A percentile compares a stretch with the other conserved stretches of the same genome.
phyloP scores from a whole-genome alignment of 441 rosid species.

The Jatropha multifida region DNA sequence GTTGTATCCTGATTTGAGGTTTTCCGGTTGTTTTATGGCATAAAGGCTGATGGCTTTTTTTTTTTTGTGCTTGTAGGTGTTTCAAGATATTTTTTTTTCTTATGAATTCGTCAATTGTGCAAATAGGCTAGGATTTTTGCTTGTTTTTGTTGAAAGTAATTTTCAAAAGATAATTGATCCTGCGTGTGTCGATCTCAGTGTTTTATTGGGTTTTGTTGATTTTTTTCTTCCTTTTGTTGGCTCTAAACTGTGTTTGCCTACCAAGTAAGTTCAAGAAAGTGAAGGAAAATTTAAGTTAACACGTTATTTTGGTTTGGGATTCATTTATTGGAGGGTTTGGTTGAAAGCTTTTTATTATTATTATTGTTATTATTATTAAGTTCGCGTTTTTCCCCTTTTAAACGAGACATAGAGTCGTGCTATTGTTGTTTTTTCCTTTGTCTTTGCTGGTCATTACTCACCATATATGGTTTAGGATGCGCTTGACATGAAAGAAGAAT shows the following conservation, averaged over 20 bases:
- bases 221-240: neutral
- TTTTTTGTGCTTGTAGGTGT: neutral
- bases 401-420: neutral
- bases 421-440: neutral
- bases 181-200: neutral
- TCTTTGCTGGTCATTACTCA: neutral
- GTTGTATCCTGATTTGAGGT: neutral
- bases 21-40: neutral
- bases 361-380: no score
- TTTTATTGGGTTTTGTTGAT: neutral
- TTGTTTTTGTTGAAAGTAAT: neutral
- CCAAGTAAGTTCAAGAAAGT: neutral
- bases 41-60: neutral
- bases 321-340: neutral
- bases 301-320: neutral
- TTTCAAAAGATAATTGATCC: neutral
- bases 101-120: neutral
- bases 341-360: neutral
- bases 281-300: neutral
- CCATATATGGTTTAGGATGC: neutral
- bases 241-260: slow-evolving; percentile 7
- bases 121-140: neutral
- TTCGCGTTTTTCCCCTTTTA: neutral
- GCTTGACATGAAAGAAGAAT: neutral
- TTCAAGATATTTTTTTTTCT: neutral